Conservation (phyloP, 1,284 basidiomycete genomes). For the Sporisorium scitamineum region DNA sequence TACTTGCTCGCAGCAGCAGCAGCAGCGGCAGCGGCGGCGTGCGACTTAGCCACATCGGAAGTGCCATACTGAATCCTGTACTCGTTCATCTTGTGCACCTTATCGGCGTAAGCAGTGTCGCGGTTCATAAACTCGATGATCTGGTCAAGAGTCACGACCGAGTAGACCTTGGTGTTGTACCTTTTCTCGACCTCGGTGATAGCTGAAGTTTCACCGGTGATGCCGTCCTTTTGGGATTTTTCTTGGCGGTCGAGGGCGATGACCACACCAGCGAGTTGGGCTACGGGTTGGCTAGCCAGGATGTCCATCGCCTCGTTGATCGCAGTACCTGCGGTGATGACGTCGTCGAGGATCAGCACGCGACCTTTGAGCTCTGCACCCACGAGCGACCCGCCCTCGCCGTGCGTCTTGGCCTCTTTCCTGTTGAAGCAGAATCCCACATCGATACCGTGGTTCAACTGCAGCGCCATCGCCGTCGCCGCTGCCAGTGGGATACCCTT, state of each 20-base stretch:
- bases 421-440: slow-evolving; percentile 91
- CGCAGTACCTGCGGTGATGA: slow-evolving; percentile 85
- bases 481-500: slow-evolving; percentile 97
- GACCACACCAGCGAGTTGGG: slow-evolving; percentile 83
- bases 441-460: slow-evolving; percentile 75
- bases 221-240: slow-evolving; percentile 75
- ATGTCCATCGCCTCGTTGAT: slow-evolving; percentile 67
- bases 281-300: slow-evolving; percentile 51
- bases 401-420: slow-evolving; percentile 95
- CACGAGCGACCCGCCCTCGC: slow-evolving; percentile 94
- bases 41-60: slow-evolving; percentile 42
- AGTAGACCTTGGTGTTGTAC: slow-evolving; percentile 78
- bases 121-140: slow-evolving; percentile 84
- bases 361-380: slow-evolving; percentile 83
- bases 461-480: slow-evolving; percentile 82
- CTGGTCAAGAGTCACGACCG: slow-evolving; percentile 84
- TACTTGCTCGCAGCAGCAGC: slow-evolving; percentile 5
- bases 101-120: slow-evolving; percentile 74
- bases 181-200: slow-evolving; percentile 82
- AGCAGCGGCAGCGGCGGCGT: slow-evolving; percentile 17
- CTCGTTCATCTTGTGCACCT: slow-evolving; percentile 80
- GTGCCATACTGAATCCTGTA: slow-evolving; percentile 85
- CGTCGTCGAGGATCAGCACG: slow-evolving; percentile 89
- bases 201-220: slow-evolving; percentile 43
- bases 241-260: slow-evolving; percentile 92